Evolutionary conservation across 2,329 filamentous ascomycete genomes (phyloP), one percentile per base, ranked within the genome.

Genomic region (Hymenoscyphus linearis): DNA sequence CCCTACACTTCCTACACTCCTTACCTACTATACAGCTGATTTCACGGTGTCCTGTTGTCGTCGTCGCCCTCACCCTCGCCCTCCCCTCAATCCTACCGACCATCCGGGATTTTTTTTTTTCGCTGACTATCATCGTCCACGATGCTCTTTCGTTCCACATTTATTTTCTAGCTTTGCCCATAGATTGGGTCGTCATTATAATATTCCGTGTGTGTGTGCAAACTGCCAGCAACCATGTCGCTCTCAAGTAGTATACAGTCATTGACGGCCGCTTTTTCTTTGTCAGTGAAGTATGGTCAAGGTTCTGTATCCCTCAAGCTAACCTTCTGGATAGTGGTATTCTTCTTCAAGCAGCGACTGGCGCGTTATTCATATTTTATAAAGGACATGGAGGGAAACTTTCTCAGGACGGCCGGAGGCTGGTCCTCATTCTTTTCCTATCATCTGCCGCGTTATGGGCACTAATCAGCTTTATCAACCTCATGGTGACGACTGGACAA

Each of bases 341-440:
- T 54, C 59, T 74, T 60, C 65, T 73, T 40, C 68, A 71, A 57
- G 69, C 70, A 60, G 69, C 71, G 40, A 60, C 66, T 14, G 70
- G 68, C 57, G 67, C 69, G 18, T 63, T 71, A 62, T 66, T 72
- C 59, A 54, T 71, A 58, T 71, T 68, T 60, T 67, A 61, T 50
- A 70, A 65, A 59, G 69, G 68, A 56, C 65, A 73, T 72, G 70
- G 66, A 47, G 64, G 68, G 52, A 68, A 63, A 44, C 58, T 73
- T 47, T 68, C 70, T 59, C 66, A 72, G 68, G 71, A 74, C 67
- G 67, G 71, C 66, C 71, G 68, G 70, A 73, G 72, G 72, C 72
- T 74, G 71, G 72, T 71, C 70, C 72, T 74, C 71, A 60, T 70
- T 58, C 60, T 73, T 44, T 74, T 74, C 64, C 59, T 74, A 59